Conservation (phyloP, 345 rosid genomes). For the Luvunga scandens region DNA sequence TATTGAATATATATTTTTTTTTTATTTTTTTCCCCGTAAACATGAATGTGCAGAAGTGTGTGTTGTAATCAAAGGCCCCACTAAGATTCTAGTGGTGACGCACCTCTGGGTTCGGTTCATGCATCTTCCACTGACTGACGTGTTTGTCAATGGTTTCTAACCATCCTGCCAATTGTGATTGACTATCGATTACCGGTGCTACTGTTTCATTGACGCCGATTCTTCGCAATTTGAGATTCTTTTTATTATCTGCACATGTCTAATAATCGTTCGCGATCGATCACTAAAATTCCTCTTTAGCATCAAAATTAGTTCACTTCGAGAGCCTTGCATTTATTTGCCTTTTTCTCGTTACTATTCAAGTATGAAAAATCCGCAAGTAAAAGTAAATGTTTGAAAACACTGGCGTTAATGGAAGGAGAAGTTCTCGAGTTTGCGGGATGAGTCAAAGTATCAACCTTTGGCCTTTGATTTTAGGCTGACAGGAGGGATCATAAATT, state of each 20-base stretch:
- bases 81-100: background rate
- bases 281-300: background rate
- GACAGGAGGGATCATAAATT: background rate
- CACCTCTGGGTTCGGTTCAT: slow-evolving; percentile 17
- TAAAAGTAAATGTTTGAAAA: background rate
- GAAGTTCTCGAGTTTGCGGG: background rate
- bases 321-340: background rate
- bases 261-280: background rate
- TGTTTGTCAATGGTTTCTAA: slow-evolving; percentile 14
- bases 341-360: background rate
- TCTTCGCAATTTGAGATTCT: background rate
- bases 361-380: background rate
- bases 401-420: too few relatives aligned
- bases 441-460: background rate
- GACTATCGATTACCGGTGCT: background rate
- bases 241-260: background rate
- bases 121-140: background rate
- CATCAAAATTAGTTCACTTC: background rate
- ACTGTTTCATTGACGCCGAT: background rate
- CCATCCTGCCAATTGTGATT: background rate
- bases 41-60: background rate
- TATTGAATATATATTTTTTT: too few relatives aligned
- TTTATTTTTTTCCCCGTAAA: too few relatives aligned
- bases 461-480: background rate
- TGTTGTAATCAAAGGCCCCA: background rate